These are phyloP conservation scores for Cladosporium sp. DNA, from an alignment of 2,329 filamentous ascomycete genomes.

Conservation along the genomic window DNA sequence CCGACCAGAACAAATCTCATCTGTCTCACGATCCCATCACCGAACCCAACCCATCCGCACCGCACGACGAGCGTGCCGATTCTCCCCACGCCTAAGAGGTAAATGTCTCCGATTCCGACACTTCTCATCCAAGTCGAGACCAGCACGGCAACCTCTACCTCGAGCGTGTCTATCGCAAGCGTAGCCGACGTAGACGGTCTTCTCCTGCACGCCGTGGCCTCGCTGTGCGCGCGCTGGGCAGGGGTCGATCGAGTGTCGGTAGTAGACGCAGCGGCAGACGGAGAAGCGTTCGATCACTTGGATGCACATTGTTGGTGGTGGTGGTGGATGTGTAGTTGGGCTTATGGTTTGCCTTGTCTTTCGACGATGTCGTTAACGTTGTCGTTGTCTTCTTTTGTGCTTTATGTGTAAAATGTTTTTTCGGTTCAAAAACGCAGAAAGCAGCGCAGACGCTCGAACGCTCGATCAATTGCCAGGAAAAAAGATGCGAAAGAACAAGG, in stretches of 20 bases:
- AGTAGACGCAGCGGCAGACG: slow-evolving; percentile 83
- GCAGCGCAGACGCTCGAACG: background rate
- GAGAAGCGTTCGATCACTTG: slow-evolving; percentile 82
- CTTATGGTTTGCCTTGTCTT: background rate
- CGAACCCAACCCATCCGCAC: too few relatives aligned
- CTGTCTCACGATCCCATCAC: too few relatives aligned
- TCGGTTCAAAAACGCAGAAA: background rate
- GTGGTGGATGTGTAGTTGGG: background rate
- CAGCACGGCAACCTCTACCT: too few relatives aligned
- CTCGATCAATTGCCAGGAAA: too few relatives aligned
- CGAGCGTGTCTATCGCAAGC: slow-evolving; percentile 50
- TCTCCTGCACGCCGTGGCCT: slow-evolving; percentile 67
- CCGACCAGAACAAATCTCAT: too few relatives aligned
- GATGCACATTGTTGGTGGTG: slow-evolving; percentile 66
- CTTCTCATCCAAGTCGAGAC: too few relatives aligned
- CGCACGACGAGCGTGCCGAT: too few relatives aligned
- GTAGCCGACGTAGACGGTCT: slow-evolving; percentile 78
- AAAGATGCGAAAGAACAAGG: background rate
- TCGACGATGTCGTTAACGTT: background rate
- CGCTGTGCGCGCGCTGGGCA: slow-evolving; percentile 71
- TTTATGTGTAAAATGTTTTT: too few relatives aligned
- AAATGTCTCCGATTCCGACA: too few relatives aligned
- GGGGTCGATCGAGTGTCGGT: slow-evolving; percentile 79
- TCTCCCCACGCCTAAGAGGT: too few relatives aligned
- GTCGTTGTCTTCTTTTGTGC: too few relatives aligned